These are phyloP conservation scores for Pyrenochaeta sp. DNA, from an alignment of 2,329 filamentous ascomycete species.

Conservation along the genomic window DNA sequence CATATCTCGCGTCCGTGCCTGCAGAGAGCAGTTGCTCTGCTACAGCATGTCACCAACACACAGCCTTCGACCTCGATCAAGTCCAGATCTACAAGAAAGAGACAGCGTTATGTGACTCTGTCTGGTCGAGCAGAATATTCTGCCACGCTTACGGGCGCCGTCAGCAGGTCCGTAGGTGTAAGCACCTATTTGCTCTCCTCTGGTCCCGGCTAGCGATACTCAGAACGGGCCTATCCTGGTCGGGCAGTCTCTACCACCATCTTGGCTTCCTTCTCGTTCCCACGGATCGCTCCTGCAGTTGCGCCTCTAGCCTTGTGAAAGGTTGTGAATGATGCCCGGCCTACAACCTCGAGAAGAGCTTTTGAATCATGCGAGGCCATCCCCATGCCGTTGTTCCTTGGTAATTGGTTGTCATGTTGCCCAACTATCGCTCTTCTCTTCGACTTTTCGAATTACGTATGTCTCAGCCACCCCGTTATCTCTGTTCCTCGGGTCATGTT, in stretches of 20 bases:
- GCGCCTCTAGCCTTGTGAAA: not conserved
- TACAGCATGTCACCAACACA: not conserved
- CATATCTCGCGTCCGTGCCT: not conserved
- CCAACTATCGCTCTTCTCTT: conserved; percentile 6
- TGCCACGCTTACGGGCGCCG: conserved; percentile 9
- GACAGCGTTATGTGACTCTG: not conserved
- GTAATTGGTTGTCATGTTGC: not conserved
- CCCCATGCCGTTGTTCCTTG: not conserved
- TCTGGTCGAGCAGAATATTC: not conserved
- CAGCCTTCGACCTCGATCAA: not conserved
- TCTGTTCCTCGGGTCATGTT: conserved; percentile 12
- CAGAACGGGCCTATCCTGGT: not conserved
- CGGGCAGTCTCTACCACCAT: not conserved
- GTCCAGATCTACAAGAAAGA: not conserved
- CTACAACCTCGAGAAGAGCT: not conserved
- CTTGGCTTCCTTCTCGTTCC: not conserved
- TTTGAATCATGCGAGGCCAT: not conserved
- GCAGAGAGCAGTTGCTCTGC: not conserved
- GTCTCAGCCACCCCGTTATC: conserved; percentile 29
- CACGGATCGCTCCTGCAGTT: not conserved
- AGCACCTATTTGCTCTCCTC: not conserved
- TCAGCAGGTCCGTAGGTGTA: conserved; percentile 3
- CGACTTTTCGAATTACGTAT: conserved; percentile 25
- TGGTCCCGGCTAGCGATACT: not conserved
- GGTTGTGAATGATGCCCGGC: not conserved